Conservation (phyloP, 805 yeast species). For the Candida boidinii region DNA sequence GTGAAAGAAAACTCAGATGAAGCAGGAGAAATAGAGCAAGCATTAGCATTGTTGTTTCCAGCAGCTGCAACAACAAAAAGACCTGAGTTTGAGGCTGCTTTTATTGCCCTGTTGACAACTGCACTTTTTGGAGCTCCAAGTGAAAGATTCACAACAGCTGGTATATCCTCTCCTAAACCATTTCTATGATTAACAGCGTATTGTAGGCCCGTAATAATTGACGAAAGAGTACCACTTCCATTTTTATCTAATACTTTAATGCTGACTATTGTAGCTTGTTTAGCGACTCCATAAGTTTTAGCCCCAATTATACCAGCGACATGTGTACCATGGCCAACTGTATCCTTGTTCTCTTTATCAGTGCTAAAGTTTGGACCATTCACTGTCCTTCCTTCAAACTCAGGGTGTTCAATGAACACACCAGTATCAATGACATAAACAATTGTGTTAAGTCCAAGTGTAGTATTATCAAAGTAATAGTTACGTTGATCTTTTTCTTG, state of each 20-base stretch:
- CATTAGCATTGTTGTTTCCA: conserved; percentile 72
- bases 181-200: conserved; percentile 54
- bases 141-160: conserved; percentile 72
- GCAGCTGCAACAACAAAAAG: conserved; percentile 74
- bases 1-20: conserved; percentile 64
- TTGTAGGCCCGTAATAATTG: conserved; percentile 59
- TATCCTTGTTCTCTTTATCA: conserved; percentile 53
- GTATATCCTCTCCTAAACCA: conserved; percentile 17
- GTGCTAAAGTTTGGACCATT: conserved; percentile 55
- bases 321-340: conserved; percentile 88
- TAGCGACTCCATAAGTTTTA: conserved; percentile 73
- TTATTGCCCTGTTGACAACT: conserved; percentile 65
- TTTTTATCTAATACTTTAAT: conserved; percentile 61
- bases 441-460: conserved; percentile 50
- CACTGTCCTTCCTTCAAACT: conserved; percentile 53
- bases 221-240: conserved; percentile 67
- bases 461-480: conserved; percentile 39
- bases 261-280: conserved; percentile 53
- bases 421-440: conserved; percentile 87
- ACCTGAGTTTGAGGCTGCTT: conserved; percentile 68
- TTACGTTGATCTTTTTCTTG: conserved; percentile 20
- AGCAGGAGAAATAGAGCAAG: conserved; percentile 84
- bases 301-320: conserved; percentile 89
- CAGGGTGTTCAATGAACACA: conserved; percentile 50
- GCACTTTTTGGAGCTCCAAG: conserved; percentile 66